Evolutionary conservation across 352 stramenopile species (phyloP), one percentile per base, ranked within the genome.

Genomic region (Globisporangium viniferum): DNA sequence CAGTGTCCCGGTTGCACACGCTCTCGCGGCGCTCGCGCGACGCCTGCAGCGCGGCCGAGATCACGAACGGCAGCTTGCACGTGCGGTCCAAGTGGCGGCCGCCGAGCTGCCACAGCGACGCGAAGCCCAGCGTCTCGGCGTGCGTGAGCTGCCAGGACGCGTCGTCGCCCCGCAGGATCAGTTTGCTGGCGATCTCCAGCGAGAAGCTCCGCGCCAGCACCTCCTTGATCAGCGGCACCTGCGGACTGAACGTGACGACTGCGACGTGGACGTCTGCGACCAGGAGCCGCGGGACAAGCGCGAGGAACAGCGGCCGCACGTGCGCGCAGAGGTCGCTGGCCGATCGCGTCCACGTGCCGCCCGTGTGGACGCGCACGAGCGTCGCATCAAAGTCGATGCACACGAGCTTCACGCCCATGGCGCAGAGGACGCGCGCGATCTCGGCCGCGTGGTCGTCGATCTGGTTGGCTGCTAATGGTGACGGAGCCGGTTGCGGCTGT

Each of bases 341-440:
- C 9, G 83, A 80, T 2, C 48, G 60, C 8, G 70, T 53, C 87
- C 87, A 95, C 8, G 70, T 53, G 49, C 86, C 88, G 55, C 82
- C 78, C 9, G 88, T 95, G 76, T 95, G 88, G 22, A 95, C 75
- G 59, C 69, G 68, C 59, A 95, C 80, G 62, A 95, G 89, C 39
- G 88, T 95, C 55, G 86, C 79, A 63, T 95, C 88, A 65, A 95
- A 93, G 73, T 95, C 88, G 68, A 95, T 90, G 61, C 85, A 93
- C 35, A 95, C 82, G 58, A 95, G 80, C 44, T 82, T 89, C 18
- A 74, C 74, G 31, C 82, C 79, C 1, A 68, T 72, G 10, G 73
- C 73, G 9, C 71, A 62, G 39, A 94, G 73, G 6, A 70, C 71
- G 1, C 39, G 55, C 3, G 77, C 76, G 49, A 84, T 86, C 66